Base-by-base conservation (phyloP, 441 rosid species). In the Corymbia citriodora region DNA sequence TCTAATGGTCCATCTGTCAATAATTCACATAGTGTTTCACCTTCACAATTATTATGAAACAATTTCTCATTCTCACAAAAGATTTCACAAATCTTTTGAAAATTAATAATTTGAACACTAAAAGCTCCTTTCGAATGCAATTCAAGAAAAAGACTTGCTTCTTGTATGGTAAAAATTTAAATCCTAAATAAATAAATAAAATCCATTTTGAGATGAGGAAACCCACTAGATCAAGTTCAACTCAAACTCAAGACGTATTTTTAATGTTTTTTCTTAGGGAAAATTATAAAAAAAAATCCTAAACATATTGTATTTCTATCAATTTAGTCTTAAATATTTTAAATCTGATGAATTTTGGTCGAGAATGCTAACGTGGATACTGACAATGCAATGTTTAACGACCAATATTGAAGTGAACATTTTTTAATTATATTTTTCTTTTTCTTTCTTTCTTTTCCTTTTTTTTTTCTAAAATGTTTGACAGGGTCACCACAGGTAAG, bases 401-500 rank as follows among this genome's bases (percentile, higher is more conserved):
- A 40, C 6, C 6, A 6, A 4, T 40, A 40, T 5, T 40, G 45
- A 40, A 40, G 45, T 40, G 45, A 40, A 40, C 45, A 40, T 4
- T 59, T 25, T 59, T 59, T 25, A 13, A 4, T 40, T 59, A 25
- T 7, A 10, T 59, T 59, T 29, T 59, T 59, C 4, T 13, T 59
- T 59, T 25, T 10, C 3, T 5, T 16, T 50, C 14, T 13, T 18
- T 59, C 45, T 40, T 40, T 40, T 40, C 45, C 45, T 40, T 40
- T 0, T 25, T 57, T 57, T 1, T 40, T 9, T 27, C 65, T 25
- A 25, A 3, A 8, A 59, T 25, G 25, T 25, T 59, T 59, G 65
- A 29, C n/a, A 10, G 23, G 63, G 29, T 23, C 1, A 0, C 63
- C 63, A 59, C 0, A 59, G 0, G 63, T 59, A 59, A 59, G 14